Evolutionary conservation across 2,329 filamentous ascomycete genomes (phyloP), one percentile per base, ranked within the genome.

Genomic region (Ceratocystis harringtonii): DNA sequence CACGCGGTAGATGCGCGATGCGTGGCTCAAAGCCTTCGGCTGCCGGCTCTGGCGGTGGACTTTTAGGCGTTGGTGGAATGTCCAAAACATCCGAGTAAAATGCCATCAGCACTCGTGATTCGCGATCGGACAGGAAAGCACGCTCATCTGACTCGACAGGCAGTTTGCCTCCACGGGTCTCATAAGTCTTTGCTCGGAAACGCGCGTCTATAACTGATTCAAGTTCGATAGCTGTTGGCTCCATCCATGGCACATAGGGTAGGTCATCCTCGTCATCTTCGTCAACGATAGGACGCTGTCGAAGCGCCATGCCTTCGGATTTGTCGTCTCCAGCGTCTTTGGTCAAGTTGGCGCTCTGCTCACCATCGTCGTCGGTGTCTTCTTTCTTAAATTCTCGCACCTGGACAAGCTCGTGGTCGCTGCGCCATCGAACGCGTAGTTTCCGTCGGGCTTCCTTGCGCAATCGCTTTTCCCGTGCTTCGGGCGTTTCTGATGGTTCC

Each of bases 291-390:
- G 72, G 74, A n/a, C 80, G 77, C 68, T 80, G 78, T 70, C 84
- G 86, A 63, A 86, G 76, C 70, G 87, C 84, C 78, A 87, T 84
- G 61, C 88, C 86, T 71, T 89, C 89, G 4, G 84, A 85, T 62
- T 84, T 84, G 70, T 89, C 86, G 72, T 91, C 88, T 36, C 82
- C 81, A 3, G 86, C 86, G 73, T 91, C 87, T 61, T 84, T 83
- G 50, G 86, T 81, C 79, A 89, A 85, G 70, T 84, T 87, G 65
- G 80, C 78, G 64, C 83, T 81, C 65, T 87, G 81, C 8, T 44
- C 61, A 19, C 43, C 12, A 64, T 84, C 86, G 66, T 85, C 79
- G 69, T 90, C 88, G 1, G 82, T 80, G 1, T 83, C 84, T 68
- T 90, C 86, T 70, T 89, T 88, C 65, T 84, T 83, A 75, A 92